Base-by-base conservation (phyloP, 805 yeast species). In the Candida multigemmis region DNA sequence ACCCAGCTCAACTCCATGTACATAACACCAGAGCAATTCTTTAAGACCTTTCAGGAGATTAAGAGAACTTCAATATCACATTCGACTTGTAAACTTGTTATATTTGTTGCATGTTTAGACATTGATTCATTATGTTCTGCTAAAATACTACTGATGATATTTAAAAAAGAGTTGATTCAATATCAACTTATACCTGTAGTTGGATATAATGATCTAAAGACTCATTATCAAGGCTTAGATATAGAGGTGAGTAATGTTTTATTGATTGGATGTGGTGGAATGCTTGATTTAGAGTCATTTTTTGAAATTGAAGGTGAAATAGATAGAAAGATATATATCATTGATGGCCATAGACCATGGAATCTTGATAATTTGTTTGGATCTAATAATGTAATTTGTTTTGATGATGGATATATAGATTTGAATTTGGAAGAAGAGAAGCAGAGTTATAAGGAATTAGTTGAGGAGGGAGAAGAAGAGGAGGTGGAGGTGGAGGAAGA, bases 321-420 rank as follows among this genome's bases (percentile, higher is more conserved):
- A 21, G 67, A 56, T 25, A 65, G 91, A 36, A 72, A 66, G 31
- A 69, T 89, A 2, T 93, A 84, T 42, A 71, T 93, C 7, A 65
- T 91, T 30, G 99, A 91, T 53, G 86, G 94, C 3, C 91, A 82
- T 38, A 61, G 97, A 37, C 99, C 98, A 4, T 91, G 98, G 97
- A 87, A 87, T 53, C 59, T 91, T 37, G 95, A 87, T 48, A 91
- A 91, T 46, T 44, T 91, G 24, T 87, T 82, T 62, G 96, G 94
- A 1, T 77, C 89, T 5, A 73, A 74, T 7, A 65, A 74, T 36
- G 72, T 91, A 4, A 66, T 65, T 5, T 87, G 97, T 50, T 70
- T 87, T 34, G 97, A 87, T 45, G 97, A 89, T 48, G 96, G 95
- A 0, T 60, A 62, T 24, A 65, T 81, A 2, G 82, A 77, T 17